Conservation (phyloP, 768 basidiomycete genomes). For the Rhodocollybia butyracea region DNA sequence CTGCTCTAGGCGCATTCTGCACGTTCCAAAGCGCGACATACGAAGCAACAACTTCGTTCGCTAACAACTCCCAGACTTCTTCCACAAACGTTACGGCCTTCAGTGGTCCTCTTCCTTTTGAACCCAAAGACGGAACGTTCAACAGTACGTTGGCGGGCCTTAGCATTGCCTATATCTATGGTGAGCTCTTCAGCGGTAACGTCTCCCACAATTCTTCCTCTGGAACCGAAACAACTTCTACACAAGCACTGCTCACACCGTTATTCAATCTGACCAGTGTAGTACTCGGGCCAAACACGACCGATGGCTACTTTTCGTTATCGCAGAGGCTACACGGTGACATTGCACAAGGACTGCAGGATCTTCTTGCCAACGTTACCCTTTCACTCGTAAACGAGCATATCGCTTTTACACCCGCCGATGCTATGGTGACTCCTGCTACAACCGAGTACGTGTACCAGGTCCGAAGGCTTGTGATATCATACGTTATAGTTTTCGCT, state of each 20-base stretch:
- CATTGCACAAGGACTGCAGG: background rate
- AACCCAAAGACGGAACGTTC: background rate
- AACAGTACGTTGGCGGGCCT: background rate
- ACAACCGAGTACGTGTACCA: background rate
- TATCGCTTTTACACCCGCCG: background rate
- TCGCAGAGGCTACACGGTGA: background rate
- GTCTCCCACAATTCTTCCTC: background rate
- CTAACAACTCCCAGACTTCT: background rate
- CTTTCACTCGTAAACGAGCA: background rate
- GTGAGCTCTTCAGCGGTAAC: background rate
- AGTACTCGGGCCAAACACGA: background rate
- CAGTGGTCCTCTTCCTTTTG: background rate
- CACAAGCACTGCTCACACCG: background rate
- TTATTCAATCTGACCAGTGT: background rate
- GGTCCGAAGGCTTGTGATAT: background rate
- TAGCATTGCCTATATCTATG: background rate
- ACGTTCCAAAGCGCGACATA: background rate
- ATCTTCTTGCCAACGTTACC: background rate
- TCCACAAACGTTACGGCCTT: background rate
- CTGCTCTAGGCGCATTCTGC: background rate
- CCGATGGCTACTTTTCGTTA: background rate
- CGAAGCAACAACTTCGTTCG: background rate
- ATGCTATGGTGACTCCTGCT: background rate
- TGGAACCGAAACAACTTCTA: background rate
- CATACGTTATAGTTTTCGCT: background rate